Evolutionary conservation across 2,329 filamentous ascomycete genomes (phyloP).

Genomic region (Cryphonectria carpinicola): DNA sequence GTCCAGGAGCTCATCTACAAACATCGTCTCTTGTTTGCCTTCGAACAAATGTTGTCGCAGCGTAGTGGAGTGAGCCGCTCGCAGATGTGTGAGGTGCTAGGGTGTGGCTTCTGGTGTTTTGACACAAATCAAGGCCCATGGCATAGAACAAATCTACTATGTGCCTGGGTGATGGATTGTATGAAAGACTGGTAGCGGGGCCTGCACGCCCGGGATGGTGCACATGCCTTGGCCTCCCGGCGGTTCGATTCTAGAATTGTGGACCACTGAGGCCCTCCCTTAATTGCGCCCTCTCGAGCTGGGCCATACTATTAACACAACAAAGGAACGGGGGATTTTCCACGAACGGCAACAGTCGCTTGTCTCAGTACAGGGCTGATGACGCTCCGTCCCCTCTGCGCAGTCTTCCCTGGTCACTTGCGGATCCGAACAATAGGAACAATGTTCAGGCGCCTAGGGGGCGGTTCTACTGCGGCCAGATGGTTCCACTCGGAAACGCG

Average conservation of each 20-base stretch:
- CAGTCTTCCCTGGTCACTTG: neutral
- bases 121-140: neutral
- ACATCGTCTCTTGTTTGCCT: slow-evolving; percentile 17
- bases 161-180: neutral
- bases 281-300: neutral
- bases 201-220: neutral
- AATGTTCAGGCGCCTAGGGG: neutral
- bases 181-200: neutral
- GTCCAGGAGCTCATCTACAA: slow-evolving; percentile 22
- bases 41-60: slow-evolving; percentile 28
- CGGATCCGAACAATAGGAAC: slow-evolving; percentile 2
- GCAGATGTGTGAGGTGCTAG: neutral
- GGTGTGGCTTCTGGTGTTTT: slow-evolving; percentile 7
- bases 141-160: neutral
- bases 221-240: neutral
- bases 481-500: slow-evolving; percentile 9
- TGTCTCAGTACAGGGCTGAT: slow-evolving; percentile 7
- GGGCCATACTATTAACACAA: too few species aligned
- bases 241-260: neutral
- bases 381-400: neutral
- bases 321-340: neutral
- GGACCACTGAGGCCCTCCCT: neutral
- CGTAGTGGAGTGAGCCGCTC: slow-evolving; percentile 18
- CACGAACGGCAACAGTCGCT: neutral
- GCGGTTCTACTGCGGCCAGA: neutral